Base-by-base conservation (phyloP, 1,139 yeast species). In the Taphrina wiesneri region DNA sequence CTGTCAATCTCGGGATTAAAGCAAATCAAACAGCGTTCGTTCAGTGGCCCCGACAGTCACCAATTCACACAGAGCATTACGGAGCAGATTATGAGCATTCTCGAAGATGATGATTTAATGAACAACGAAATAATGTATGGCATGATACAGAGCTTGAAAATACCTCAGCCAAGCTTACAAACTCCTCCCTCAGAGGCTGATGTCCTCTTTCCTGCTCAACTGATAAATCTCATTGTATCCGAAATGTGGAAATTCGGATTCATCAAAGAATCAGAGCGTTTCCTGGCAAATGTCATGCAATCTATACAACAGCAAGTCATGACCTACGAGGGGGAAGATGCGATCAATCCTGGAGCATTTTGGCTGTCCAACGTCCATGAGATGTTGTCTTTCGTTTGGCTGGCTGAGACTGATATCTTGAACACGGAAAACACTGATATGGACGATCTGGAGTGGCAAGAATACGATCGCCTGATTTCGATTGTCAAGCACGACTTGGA, bases 161-260 rank as follows among this genome's bases (percentile, higher is more conserved):
- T 92, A 66, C 98, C 99, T 52, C 83, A 85, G 21, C 90, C 96
- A 30, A 86, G 92, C 67, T 89, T 89, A 63, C 86, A 90, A 54
- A 91, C 88, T 74, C 82, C 90, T 71, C 86, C 95, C 17, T 83
- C 91, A 74, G 65, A 66, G 39, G 90, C 92, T 76, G 99, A 95
- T 76, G 96, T 93, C 43, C 82, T 93, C 65, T 93, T 91, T 86
- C 99, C 99, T 51, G 96, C 98, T 1, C 87, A 97, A 80, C 90
- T 93, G 70, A 87, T 93, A 73, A 92, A 93, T 72, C 88, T 95
- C 70, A 88, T 93, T 53, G 82, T 93, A 69, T 87, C 96, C 73
- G 99, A 95, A 77, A 91, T 93, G 99, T 93, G 99, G 99, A 85
- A 98, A 77, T 82, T 92, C 67, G 98, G 99, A 1, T 83, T 91